Percentiles rank a stretch among this genome's conserved stretches.
Conservation (phyloP, 371 early-diverging fungal species). For the Umbelopsis sp. region DNA sequence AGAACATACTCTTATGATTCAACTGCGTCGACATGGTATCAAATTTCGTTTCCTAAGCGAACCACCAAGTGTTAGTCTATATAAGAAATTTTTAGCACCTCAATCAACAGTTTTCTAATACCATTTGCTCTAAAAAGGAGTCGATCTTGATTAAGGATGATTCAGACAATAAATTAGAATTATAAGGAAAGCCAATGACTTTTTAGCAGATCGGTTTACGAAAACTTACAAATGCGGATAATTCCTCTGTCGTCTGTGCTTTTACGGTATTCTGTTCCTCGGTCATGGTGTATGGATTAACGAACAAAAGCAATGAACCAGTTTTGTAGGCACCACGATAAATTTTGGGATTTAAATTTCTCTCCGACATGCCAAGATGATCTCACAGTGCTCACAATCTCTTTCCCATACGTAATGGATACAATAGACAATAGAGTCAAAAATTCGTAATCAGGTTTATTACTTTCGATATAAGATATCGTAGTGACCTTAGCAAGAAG, state of each 20-base stretch:
- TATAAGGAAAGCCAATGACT: neutral
- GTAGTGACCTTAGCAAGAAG: constrained; percentile 58
- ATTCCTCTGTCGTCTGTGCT: neutral
- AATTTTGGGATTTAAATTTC: neutral
- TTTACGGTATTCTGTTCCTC: neutral
- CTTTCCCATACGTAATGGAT: no score
- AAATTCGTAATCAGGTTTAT: constrained; percentile 9
- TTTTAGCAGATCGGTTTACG: neutral
- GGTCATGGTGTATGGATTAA: neutral
- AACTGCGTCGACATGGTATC: constrained; percentile 6
- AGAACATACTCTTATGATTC: constrained; percentile 12
- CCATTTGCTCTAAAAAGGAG: constrained; percentile 16
- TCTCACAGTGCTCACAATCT: no score
- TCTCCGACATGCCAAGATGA: constrained; percentile 7
- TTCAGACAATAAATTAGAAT: neutral
- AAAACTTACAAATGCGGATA: constrained; percentile 9
- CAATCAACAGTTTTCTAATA: neutral
- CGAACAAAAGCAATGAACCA: neutral
- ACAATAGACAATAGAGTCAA: neutral
- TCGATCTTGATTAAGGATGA: neutral
- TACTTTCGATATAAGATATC: constrained; percentile 62
- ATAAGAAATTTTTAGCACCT: neutral
- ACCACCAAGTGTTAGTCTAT: neutral
- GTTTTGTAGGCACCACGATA: neutral
- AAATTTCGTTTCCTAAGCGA: neutral